These are phyloP conservation scores for Eimeria maxima DNA, from an alignment of 169 alveolate species.

Conservation along the genomic window DNA sequence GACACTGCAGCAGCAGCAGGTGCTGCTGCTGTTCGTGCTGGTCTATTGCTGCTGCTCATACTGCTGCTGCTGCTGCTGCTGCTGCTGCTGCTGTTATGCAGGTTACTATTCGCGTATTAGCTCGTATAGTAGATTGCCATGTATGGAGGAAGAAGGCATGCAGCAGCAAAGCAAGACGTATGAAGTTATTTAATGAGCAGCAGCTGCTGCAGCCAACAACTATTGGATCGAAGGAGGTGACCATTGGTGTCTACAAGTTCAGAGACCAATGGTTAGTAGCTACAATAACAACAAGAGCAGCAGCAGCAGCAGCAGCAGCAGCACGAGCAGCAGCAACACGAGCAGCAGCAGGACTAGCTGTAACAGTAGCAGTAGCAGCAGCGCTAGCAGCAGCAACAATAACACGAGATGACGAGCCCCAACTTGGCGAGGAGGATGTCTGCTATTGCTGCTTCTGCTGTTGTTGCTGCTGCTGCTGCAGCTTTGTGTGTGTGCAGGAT, in stretches of 20 bases:
- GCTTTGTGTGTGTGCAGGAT: constrained; percentile 53
- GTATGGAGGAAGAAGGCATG: too few species aligned
- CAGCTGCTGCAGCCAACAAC: not conserved
- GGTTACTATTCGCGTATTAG: too few species aligned
- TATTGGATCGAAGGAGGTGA: too few species aligned
- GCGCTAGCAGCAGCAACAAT: not conserved
- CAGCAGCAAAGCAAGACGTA: too few species aligned
- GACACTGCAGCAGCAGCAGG: too few species aligned
- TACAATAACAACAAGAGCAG: not conserved
- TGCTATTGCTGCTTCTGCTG: not conserved
- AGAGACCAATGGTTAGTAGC: not conserved
- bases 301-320: not conserved
- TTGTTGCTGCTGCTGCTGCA: not conserved
- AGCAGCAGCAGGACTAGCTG: constrained; percentile 11
- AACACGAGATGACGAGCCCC: not conserved
- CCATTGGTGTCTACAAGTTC: too few species aligned
- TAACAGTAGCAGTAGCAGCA: constrained; percentile 21
- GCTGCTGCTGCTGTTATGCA: too few species aligned
- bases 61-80: too few species aligned
- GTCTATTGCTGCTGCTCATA: too few species aligned
- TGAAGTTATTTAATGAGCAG: too few species aligned
- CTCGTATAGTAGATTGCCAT: too few species aligned
- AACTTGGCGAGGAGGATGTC: not conserved
- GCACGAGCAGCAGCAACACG: not conserved
- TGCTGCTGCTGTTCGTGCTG: too few species aligned